A percentile compares a stretch with the other conserved stretches of the same genome.
Evolutionary conservation across 139 green algal genomes (phyloP).

Genomic region (Chlorella ohadii): DNA sequence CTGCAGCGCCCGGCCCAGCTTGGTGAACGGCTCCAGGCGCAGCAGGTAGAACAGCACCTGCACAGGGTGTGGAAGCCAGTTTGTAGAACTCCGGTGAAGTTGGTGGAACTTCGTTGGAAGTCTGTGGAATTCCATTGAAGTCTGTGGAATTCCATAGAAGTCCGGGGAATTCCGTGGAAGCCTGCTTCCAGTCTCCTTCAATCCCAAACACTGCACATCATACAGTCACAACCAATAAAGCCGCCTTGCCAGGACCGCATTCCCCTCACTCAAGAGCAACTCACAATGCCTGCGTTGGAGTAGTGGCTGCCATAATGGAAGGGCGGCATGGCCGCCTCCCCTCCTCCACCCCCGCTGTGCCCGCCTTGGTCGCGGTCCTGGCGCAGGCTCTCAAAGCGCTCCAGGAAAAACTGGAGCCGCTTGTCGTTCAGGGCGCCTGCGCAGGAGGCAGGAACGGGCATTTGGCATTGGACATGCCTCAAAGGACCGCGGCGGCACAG

Average conservation of each 20-base stretch:
- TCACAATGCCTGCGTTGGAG: slow-evolving; percentile 68
- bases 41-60: slow-evolving; percentile 95
- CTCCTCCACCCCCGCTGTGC: neutral
- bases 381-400: slow-evolving; percentile 46
- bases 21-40: slow-evolving; percentile 62
- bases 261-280: neutral
- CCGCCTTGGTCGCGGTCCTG: slow-evolving; percentile 25
- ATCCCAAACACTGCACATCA: too few relatives aligned
- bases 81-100: too few relatives aligned
- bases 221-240: too few relatives aligned
- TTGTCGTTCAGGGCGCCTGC: slow-evolving; percentile 80
- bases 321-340: slow-evolving; percentile 52
- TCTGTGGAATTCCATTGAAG: too few relatives aligned
- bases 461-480: too few relatives aligned
- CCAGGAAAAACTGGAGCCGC: slow-evolving; percentile 76
- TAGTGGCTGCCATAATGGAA: slow-evolving; percentile 98
- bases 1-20: slow-evolving; percentile 85
- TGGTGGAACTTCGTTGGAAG: too few relatives aligned
- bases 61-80: neutral
- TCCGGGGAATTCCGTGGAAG: too few relatives aligned
- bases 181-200: too few relatives aligned
- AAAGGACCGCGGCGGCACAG: too few relatives aligned
- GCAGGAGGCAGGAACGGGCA: too few relatives aligned
- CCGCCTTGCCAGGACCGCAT: too few relatives aligned
- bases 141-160: too few relatives aligned